Conservation (phyloP, 202 grass and related monocot genomes). For the Musa balbisiana region DNA sequence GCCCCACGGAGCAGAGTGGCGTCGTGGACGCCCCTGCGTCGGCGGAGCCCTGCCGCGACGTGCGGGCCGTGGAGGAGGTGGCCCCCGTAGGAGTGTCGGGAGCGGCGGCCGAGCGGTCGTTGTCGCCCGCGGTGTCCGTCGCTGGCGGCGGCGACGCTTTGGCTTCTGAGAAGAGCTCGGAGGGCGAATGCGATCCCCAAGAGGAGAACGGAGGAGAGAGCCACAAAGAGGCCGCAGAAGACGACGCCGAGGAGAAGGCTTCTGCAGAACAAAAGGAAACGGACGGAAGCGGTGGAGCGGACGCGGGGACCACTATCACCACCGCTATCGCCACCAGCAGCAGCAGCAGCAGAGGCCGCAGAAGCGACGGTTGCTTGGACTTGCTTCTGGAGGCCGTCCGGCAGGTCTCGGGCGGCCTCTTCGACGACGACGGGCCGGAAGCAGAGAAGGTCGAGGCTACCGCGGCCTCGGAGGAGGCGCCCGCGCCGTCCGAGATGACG, state of each 20-base stretch:
- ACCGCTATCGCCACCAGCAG: too few species aligned
- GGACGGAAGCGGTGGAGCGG: not conserved
- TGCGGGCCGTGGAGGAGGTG: not conserved
- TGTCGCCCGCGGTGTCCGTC: conserved; percentile 4
- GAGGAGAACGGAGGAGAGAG: conserved; percentile 2
- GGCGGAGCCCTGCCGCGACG: not conserved
- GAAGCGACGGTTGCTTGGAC: conserved; percentile 14
- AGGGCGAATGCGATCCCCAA: conserved; percentile 23
- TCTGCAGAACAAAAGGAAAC: not conserved
- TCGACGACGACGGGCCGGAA: conserved; percentile 8
- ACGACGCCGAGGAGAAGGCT: not conserved
- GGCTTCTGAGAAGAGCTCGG: conserved; percentile 6
- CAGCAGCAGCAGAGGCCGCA: not conserved
- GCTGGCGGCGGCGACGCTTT: not conserved
- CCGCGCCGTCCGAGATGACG: not conserved
- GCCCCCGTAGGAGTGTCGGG: too few species aligned
- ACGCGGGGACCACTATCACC: not conserved
- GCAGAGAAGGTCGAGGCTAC: not conserved
- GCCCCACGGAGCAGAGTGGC: not conserved
- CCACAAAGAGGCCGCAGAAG: not conserved
- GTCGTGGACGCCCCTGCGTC: not conserved
- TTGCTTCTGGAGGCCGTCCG: conserved; percentile 23
- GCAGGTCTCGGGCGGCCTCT: conserved; percentile 11
- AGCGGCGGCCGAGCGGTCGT: not conserved
- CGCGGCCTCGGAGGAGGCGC: not conserved